Evolutionary conservation across 1,284 basidiomycete species (phyloP).

Genomic region (Takashimella koratensis): DNA sequence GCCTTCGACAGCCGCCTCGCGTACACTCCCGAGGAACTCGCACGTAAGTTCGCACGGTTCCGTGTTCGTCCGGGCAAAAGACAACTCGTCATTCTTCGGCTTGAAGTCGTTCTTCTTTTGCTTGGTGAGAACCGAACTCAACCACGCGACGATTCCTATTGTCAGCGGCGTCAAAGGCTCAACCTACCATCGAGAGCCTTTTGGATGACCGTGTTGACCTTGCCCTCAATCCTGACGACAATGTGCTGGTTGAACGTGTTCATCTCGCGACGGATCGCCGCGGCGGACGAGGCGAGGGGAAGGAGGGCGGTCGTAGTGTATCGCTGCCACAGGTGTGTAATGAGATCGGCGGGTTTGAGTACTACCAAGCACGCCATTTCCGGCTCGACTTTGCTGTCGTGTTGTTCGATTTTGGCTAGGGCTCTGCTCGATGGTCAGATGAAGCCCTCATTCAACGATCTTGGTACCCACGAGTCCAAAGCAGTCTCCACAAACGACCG

Average conservation of each 20-base stretch:
- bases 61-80: conserved; percentile 90
- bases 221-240: conserved; percentile 80
- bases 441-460: conserved; percentile 9
- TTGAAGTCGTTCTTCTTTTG: conserved; percentile 98
- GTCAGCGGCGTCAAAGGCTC: background rate
- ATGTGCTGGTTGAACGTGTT: conserved; percentile 87
- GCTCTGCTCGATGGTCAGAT: conserved; percentile 59
- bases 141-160: conserved; percentile 64
- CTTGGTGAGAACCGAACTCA: conserved; percentile 64
- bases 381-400: conserved; percentile 75
- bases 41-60: conserved; percentile 90
- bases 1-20: conserved; percentile 66
- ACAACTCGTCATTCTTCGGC: conserved; percentile 90
- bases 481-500: conserved; percentile 85
- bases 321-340: conserved; percentile 95
- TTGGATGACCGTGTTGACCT: conserved; percentile 78
- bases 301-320: conserved; percentile 89
- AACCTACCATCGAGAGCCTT: conserved; percentile 73
- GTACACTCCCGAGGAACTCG: conserved; percentile 75
- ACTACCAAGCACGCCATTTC: conserved; percentile 66
- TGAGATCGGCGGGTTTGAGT: conserved; percentile 75
- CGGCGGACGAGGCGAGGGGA: conserved; percentile 78
- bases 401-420: conserved; percentile 64
- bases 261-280: conserved; percentile 90
- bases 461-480: conserved; percentile 73